Evolutionary conservation across 352 stramenopile genomes (phyloP), one percentile per base, ranked within the genome.

Genomic region (Hyaloperonospora brassicae): DNA sequence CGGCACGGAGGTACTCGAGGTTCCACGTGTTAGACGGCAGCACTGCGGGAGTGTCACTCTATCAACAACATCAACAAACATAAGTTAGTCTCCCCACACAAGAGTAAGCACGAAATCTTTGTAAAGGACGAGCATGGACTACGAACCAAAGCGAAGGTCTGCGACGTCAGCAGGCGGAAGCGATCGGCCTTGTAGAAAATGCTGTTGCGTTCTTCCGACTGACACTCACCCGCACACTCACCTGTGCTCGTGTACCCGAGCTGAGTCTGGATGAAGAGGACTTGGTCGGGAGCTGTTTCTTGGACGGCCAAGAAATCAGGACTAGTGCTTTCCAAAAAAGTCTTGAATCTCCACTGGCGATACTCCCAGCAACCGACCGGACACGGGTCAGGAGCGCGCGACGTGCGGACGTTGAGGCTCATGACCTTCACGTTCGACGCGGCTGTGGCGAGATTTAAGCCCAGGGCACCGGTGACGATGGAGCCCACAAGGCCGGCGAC

Each of bases 361-460:
- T 68, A 45, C 1, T 62, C 59, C 79, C 79, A 89, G 53, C 79
- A 89, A n/a, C 79, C 79, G 24, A 50, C 59, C 0, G 75, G 73
- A 50, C 76, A 89, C 8, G 76, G 68, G 22, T 89, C 76, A 10
- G 73, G 76, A 12, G 79, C 79, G 10, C 80, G 55, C 13, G 76
- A 76, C 36, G 79, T 89, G 42, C 79, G 76, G 30, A 89, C 38
- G 39, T 89, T 89, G 52, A 89, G 84, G 50, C 69, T 86, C 76
- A 86, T 86, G 25, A 86, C 67, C 35, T 79, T 79, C 46, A 84
- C 47, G 34, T 42, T 42, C 39, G 42, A 40, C 14, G 50, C 41
- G 30, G 34, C 31, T 13, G 27, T 7, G 27, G 4, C 27, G 44
- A 47, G 62, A 12, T 48, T 62, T 41, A 24, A 47, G 12, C 47